Evolutionary conservation across 805 yeast species (phyloP).

Genomic region (Nakazawaea pomicola): DNA sequence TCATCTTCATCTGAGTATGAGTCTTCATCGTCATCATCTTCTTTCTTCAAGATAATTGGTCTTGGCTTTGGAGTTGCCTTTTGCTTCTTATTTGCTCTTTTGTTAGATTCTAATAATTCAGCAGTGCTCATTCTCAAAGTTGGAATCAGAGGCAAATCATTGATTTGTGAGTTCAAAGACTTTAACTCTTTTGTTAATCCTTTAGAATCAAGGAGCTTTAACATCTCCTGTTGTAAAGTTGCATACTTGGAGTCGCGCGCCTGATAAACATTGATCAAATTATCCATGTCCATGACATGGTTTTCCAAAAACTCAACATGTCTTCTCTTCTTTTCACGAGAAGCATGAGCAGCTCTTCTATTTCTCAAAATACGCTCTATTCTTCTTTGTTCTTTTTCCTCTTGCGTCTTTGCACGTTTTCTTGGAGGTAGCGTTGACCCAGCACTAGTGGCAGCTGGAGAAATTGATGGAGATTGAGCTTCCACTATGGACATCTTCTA

Average conservation of each 20-base stretch:
- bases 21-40: conserved; percentile 18
- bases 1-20: conserved; percentile 15
- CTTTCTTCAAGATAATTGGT: conserved; percentile 13
- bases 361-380: conserved; percentile 90
- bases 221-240: conserved; percentile 15
- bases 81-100: conserved; percentile 8
- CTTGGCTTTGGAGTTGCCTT: conserved; percentile 9
- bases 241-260: conserved; percentile 15
- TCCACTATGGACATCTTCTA: too few relatives aligned
- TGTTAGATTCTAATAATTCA: conserved; percentile 18
- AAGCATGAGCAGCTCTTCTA: conserved; percentile 96
- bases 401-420: conserved; percentile 93
- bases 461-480: too few relatives aligned
- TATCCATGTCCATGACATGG: conserved; percentile 41
- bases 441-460: too few relatives aligned
- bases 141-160: conserved; percentile 1
- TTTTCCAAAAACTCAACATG: conserved; percentile 83
- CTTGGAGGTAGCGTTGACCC: conserved; percentile 98
- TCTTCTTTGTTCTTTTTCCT: conserved; percentile 95
- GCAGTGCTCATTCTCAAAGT: conserved; percentile 17
- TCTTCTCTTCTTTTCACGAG: conserved; percentile 91
- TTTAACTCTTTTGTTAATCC: conserved; percentile 11
- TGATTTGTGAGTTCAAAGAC: conserved; percentile 13
- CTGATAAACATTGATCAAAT: conserved; percentile 14
- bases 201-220: conserved; percentile 16